Percentiles rank a stretch among this genome's conserved stretches.
These are phyloP conservation scores for Clarireedia homoeocarpa DNA, from an alignment of 2,329 filamentous ascomycete genomes.

Conservation along the genomic window DNA sequence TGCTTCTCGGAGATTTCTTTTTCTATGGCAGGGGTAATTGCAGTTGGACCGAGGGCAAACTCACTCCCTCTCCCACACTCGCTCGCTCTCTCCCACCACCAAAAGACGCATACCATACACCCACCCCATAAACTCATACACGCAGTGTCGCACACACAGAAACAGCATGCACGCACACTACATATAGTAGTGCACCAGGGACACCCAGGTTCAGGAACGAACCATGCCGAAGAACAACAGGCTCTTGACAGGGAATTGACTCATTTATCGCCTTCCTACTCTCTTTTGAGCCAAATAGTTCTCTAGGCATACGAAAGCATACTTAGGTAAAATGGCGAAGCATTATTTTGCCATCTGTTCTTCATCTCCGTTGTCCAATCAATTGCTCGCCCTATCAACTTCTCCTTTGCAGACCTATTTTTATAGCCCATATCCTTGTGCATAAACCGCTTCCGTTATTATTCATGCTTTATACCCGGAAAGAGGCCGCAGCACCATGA, in stretches of 20 bases:
- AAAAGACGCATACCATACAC: background rate
- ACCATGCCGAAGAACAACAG: too few species aligned
- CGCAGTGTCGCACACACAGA: background rate
- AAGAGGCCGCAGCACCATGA: conserved; percentile 7
- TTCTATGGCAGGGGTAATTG: background rate
- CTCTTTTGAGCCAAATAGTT: background rate
- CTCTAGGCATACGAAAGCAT: background rate
- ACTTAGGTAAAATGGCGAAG: background rate
- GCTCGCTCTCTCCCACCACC: background rate
- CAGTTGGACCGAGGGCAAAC: background rate
- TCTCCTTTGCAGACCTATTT: conserved; percentile 1
- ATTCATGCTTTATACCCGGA: conserved; percentile 8
- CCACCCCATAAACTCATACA: background rate
- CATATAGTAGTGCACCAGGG: too few species aligned
- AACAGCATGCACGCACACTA: too few species aligned
- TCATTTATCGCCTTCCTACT: background rate
- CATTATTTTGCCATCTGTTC: conserved; percentile 13
- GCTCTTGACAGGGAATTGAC: background rate
- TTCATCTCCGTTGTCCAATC: conserved; percentile 8
- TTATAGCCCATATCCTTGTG: conserved; percentile 9
- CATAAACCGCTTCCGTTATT: conserved; percentile 9
- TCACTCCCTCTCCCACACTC: background rate
- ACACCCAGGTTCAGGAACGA: too few species aligned
- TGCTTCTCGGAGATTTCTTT: conserved; percentile 6
- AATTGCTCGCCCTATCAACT: conserved; percentile 1